A percentile compares a stretch with the other conserved stretches of the same genome.
These are phyloP conservation scores for Dryas drummondii DNA, from an alignment of 306 rosid species.

Conservation along the genomic window DNA sequence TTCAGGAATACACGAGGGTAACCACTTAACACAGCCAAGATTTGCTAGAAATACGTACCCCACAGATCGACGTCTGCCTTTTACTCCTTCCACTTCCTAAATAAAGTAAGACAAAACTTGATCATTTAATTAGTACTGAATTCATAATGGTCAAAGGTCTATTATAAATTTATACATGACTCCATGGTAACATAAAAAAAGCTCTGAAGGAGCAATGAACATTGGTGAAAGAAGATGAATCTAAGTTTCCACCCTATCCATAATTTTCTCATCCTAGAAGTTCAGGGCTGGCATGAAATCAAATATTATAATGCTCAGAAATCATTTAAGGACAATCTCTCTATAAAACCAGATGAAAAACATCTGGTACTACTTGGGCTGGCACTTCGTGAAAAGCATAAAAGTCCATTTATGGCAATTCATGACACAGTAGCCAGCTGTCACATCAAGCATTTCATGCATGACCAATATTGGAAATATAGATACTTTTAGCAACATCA, in stretches of 20 bases:
- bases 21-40: conserved; percentile 10
- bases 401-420: neutral
- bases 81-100: conserved; percentile 50
- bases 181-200: neutral
- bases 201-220: neutral
- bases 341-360: neutral
- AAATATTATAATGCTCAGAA: neutral
- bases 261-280: neutral
- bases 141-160: neutral
- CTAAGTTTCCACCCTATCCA: neutral
- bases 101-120: conserved; percentile 20
- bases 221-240: neutral
- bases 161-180: neutral
- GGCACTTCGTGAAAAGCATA: neutral
- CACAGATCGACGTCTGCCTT: conserved; percentile 43
- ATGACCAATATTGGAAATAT: neutral
- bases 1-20: conserved; percentile 4
- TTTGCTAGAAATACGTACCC: conserved; percentile 55
- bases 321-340: neutral
- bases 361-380: neutral
- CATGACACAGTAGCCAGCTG: neutral
- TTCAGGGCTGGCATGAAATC: neutral
- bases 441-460: neutral
- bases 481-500: neutral
- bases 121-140: neutral